phyloP scores from a whole-genome alignment of 345 rosid species.

The Eucalyptus pauciflora region DNA sequence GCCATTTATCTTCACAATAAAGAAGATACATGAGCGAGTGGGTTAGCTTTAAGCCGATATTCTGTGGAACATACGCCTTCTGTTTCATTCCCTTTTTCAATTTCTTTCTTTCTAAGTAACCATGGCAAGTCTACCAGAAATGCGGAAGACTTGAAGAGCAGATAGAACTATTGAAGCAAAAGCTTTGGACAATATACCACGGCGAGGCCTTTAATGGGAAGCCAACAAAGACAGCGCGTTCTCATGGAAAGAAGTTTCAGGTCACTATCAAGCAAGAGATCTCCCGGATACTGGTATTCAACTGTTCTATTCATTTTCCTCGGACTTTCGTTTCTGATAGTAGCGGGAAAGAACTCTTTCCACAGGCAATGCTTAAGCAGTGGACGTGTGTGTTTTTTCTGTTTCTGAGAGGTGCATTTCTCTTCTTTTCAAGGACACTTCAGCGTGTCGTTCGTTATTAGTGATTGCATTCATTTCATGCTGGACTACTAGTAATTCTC shows the following conservation, averaged over 20 bases:
- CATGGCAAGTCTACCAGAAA: slow-evolving; percentile 31
- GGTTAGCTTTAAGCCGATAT: neutral
- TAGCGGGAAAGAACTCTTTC: neutral
- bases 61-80: neutral
- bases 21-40: neutral
- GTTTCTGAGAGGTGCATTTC: too few species aligned
- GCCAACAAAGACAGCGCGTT: slow-evolving; percentile 85
- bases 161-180: slow-evolving; percentile 61
- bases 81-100: neutral
- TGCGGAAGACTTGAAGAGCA: slow-evolving; percentile 85
- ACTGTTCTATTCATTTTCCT: neutral
- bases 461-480: neutral
- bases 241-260: slow-evolving; percentile 93
- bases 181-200: slow-evolving; percentile 60
- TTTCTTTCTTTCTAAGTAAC: neutral
- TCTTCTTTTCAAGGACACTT: too few species aligned
- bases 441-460: neutral
- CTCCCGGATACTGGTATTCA: slow-evolving; percentile 71
- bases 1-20: neutral
- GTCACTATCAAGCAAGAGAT: slow-evolving; percentile 78
- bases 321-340: neutral
- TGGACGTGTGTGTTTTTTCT: neutral
- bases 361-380: neutral
- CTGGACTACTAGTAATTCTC: neutral
- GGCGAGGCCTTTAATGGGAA: slow-evolving; percentile 89